Evolutionary conservation across 306 rosid species (phyloP).

Genomic region (Quercus bicolor): DNA sequence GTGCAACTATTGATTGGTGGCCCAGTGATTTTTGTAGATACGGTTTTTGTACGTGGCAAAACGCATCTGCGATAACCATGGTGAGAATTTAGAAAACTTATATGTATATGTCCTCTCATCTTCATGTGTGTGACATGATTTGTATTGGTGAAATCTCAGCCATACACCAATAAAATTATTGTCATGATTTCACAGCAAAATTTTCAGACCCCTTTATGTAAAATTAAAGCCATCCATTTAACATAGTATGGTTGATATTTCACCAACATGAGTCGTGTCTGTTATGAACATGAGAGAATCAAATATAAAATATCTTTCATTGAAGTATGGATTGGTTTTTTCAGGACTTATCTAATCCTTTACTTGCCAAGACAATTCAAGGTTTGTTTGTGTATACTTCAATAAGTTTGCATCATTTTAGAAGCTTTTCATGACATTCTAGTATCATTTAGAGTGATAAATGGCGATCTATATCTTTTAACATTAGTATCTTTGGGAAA

Average conservation of each 20-base stretch:
- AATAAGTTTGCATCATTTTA: constrained; percentile 1
- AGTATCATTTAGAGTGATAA: constrained; percentile 1
- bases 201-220: not conserved
- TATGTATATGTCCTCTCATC: not conserved
- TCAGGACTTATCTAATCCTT: constrained; percentile 85
- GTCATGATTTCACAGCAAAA: too few species aligned
- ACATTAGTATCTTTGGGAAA: constrained; percentile 6
- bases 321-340: constrained; percentile 31
- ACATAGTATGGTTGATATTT: constrained; percentile 7
- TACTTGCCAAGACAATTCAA: constrained; percentile 74
- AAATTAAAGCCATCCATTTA: constrained; percentile 11
- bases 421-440: not conserved
- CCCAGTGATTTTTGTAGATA: constrained; percentile 81
- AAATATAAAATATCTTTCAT: not conserved
- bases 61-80: constrained; percentile 59
- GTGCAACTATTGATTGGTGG: constrained; percentile 99
- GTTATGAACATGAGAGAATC: too few species aligned
- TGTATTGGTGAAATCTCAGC: too few species aligned
- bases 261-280: too few species aligned
- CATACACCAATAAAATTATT: too few species aligned
- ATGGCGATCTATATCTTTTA: not conserved
- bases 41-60: constrained; percentile 76
- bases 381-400: constrained; percentile 42
- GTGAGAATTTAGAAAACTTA: constrained; percentile 35
- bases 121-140: not conserved